Conservation (phyloP, 495 filamentous ascomycete species). For the Talaromyces liani region DNA sequence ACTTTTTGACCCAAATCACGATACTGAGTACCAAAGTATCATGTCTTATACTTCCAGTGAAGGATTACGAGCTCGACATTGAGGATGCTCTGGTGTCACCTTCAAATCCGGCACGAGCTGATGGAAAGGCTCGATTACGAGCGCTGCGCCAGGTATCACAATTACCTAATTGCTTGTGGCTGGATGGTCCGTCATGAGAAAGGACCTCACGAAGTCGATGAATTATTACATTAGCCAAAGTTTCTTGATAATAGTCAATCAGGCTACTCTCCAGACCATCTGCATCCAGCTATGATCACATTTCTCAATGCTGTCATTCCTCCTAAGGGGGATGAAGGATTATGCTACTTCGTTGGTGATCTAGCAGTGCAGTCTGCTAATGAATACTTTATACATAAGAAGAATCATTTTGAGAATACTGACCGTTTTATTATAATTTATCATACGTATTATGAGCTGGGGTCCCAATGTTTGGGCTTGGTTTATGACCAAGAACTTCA, state of each 20-base stretch:
- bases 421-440: slow-evolving; percentile 18
- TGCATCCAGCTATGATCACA: slow-evolving; percentile 18
- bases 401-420: slow-evolving; percentile 12
- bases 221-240: neutral
- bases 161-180: slow-evolving; percentile 27
- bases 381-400: slow-evolving; percentile 7
- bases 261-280: slow-evolving; percentile 13
- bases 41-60: neutral
- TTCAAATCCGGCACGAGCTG: slow-evolving; percentile 21
- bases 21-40: neutral
- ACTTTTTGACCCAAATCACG: neutral
- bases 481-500: slow-evolving; percentile 16
- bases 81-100: slow-evolving; percentile 21
- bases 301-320: slow-evolving; percentile 22
- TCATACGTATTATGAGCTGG: slow-evolving; percentile 10
- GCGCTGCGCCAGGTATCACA: slow-evolving; percentile 36
- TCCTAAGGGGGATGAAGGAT: slow-evolving; percentile 6
- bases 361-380: slow-evolving; percentile 11
- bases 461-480: slow-evolving; percentile 13
- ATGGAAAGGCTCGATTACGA: slow-evolving; percentile 24
- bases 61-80: slow-evolving; percentile 14
- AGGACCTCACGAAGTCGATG: slow-evolving; percentile 7
- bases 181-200: slow-evolving; percentile 5
- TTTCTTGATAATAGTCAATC: neutral
- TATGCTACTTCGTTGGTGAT: slow-evolving; percentile 19